Evolutionary conservation across 129 eudicot genomes (phyloP).

Genomic region (Arctium lappa): DNA sequence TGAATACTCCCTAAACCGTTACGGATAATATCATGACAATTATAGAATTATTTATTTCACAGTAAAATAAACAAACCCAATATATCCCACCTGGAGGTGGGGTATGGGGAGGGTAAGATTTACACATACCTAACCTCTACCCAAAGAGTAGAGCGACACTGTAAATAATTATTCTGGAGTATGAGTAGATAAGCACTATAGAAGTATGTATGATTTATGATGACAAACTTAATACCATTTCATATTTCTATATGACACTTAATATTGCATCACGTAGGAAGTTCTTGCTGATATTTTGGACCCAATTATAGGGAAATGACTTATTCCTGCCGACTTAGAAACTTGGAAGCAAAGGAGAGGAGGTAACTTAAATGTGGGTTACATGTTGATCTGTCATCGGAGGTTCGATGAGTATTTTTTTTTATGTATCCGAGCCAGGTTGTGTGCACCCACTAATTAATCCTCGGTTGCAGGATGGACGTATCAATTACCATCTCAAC

Average conservation of each 20-base stretch:
- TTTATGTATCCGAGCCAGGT: background rate
- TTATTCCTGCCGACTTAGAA: conserved; percentile 93
- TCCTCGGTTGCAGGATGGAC: too few relatives aligned
- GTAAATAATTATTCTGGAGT: background rate
- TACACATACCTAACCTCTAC: too few relatives aligned
- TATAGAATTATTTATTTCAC: background rate
- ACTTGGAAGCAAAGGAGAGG: conserved; percentile 98
- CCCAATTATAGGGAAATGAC: conserved; percentile 99
- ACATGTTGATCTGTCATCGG: background rate
- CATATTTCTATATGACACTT: background rate
- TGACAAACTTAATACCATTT: background rate
- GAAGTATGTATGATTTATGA: background rate
- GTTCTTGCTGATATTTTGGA: conserved; percentile 98
- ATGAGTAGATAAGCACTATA: background rate
- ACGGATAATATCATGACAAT: background rate
- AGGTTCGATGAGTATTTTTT: background rate
- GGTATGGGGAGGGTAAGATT: background rate
- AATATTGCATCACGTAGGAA: conserved; percentile 47
- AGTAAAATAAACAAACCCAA: background rate
- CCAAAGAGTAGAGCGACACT: background rate
- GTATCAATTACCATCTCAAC: too few relatives aligned
- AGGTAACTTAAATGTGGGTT: conserved; percentile 41
- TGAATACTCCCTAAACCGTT: too few relatives aligned
- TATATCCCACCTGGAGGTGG: background rate
- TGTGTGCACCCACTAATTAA: too few relatives aligned